Evolutionary conservation across 352 stramenopile species (phyloP).

Genomic region (Pseudoperonospora humuli): DNA sequence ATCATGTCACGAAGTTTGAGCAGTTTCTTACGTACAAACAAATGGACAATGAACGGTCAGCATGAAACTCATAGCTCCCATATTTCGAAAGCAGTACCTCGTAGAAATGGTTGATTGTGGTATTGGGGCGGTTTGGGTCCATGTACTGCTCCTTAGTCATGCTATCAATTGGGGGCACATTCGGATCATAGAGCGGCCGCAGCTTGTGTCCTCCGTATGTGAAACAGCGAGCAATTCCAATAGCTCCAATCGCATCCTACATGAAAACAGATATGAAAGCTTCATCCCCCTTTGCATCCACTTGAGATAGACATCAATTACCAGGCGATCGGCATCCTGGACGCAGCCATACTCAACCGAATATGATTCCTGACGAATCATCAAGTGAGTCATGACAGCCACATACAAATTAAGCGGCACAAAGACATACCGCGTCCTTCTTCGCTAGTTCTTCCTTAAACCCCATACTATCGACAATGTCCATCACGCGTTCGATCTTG

Average conservation of each 20-base stretch:
- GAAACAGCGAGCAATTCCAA: slow-evolving; percentile 88
- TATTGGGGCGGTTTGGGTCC: slow-evolving; percentile 48
- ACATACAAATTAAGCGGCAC: background rate
- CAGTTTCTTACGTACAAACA: slow-evolving; percentile 53
- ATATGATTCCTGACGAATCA: slow-evolving; percentile 17
- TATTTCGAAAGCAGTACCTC: slow-evolving; percentile 32
- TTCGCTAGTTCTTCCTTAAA: slow-evolving; percentile 78
- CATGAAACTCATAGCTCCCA: background rate
- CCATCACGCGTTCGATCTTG: slow-evolving; percentile 64
- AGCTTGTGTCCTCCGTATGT: slow-evolving; percentile 85
- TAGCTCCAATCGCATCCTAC: slow-evolving; percentile 85
- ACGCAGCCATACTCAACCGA: slow-evolving; percentile 80
- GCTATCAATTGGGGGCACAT: slow-evolving; percentile 36
- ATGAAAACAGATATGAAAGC: background rate
- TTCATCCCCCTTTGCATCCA: background rate
- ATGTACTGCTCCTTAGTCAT: slow-evolving; percentile 83
- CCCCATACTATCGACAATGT: slow-evolving; percentile 76
- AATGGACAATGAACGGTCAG: background rate
- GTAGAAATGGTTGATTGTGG: slow-evolving; percentile 88
- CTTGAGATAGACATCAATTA: slow-evolving; percentile 13
- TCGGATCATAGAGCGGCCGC: slow-evolving; percentile 69
- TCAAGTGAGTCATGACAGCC: background rate
- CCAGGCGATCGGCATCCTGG: slow-evolving; percentile 84
- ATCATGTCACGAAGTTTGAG: slow-evolving; percentile 83
- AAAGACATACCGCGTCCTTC: slow-evolving; percentile 12